Evolutionary conservation across 768 basidiomycete species (phyloP).

Genomic region (Tylopilus intermedius): DNA sequence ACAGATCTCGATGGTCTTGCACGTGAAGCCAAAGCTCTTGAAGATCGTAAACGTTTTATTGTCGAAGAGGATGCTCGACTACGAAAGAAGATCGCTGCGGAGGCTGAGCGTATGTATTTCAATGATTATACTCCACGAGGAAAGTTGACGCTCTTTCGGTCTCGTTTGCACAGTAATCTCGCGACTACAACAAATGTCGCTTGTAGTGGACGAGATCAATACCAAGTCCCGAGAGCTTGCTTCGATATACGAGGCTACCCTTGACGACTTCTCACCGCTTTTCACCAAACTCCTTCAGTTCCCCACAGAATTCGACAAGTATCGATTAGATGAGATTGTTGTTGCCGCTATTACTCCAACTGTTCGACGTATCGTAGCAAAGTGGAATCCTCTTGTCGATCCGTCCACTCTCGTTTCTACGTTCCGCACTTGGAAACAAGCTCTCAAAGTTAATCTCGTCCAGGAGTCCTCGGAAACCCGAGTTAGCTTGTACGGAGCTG

Average conservation of each 20-base stretch:
- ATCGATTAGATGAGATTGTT: slow-evolving; percentile 84
- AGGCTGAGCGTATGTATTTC: slow-evolving; percentile 62
- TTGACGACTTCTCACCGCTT: slow-evolving; percentile 67
- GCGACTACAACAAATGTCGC: slow-evolving; percentile 70
- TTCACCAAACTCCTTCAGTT: slow-evolving; percentile 76
- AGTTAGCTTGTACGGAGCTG: slow-evolving; percentile 56
- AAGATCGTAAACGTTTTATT: slow-evolving; percentile 73
- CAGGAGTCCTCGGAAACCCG: slow-evolving; percentile 43
- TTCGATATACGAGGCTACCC: slow-evolving; percentile 61
- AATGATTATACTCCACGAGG: not conserved
- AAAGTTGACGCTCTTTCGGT: not conserved
- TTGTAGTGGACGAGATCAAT: slow-evolving; percentile 69
- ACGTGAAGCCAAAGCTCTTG: slow-evolving; percentile 79
- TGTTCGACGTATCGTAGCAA: slow-evolving; percentile 63
- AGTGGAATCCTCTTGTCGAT: slow-evolving; percentile 83
- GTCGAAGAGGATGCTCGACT: slow-evolving; percentile 66
- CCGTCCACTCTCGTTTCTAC: slow-evolving; percentile 59
- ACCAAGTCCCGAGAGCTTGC: slow-evolving; percentile 59
- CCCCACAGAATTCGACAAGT: slow-evolving; percentile 66
- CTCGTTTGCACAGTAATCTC: slow-evolving; percentile 54
- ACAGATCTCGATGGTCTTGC: slow-evolving; percentile 84
- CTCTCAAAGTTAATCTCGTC: slow-evolving; percentile 51
- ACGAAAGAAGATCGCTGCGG: slow-evolving; percentile 63
- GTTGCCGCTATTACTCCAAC: slow-evolving; percentile 87
- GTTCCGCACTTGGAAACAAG: slow-evolving; percentile 66